Base-by-base conservation (phyloP, 2,329 filamentous ascomycete species). In the Epichloe baconii region DNA sequence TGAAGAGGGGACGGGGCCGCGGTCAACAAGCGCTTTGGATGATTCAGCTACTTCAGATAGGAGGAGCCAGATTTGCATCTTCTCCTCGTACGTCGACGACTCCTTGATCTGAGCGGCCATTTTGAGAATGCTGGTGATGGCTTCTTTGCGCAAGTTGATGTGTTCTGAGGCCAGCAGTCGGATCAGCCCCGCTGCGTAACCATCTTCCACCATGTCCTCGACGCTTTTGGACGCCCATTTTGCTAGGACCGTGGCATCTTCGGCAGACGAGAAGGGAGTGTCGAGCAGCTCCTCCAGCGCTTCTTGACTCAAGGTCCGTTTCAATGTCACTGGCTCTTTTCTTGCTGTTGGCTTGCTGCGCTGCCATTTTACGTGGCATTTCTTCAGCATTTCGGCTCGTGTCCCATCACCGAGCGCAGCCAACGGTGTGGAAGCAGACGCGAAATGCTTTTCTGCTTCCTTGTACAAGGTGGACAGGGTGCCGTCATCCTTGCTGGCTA, bases 31-130 rank as follows among this genome's bases (percentile, higher is more conserved):
- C 7, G 70, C 63, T 51, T 74, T 76, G 12, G 79, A 78, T 0
- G 90, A 93, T 65, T 96, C 89, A 14, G 82, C 75, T 6, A 94
- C 66, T 66, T 95, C 90, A 52, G 82, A 86, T 2, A 93, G 74
- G 4, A 96, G 76, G 10, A 95, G 74, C 72, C 86, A 90, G 5
- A 90, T 70, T 54, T 90, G 84, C 38, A 87, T 81, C 61, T 82
- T 85, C 60, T 94, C 88, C 44, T 82, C 77, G 59, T 89, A 83
- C 1, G 23, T 26, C 23, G 78, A 76, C 0, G 86, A 90, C 49
- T 80, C 79, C 63, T 83, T 77, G 47, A 85, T 68, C 61, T 78
- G 80, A 35, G 69, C 68, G 1, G 79, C 76, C 65, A 83, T 77
- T 62, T 86, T 86, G 48, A 80, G 72, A 42, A 90, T 73, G 58